phyloP scores from a whole-genome alignment of 2,329 filamentous ascomycete species.

The Clonostachys sp. region DNA sequence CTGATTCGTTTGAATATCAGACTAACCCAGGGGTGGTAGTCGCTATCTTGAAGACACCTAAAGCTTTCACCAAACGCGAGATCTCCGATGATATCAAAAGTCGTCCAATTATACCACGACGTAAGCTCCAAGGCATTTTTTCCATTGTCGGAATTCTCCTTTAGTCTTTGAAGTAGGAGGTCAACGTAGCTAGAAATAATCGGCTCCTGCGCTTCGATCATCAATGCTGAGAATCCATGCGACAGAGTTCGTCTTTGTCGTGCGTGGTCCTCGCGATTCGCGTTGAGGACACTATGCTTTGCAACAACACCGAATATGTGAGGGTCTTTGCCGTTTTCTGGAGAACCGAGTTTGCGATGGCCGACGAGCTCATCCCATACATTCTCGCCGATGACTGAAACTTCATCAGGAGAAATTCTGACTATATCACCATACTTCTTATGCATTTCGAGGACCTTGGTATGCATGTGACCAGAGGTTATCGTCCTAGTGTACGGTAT shows the following conservation, averaged over 20 bases:
- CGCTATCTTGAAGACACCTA: slow-evolving; percentile 1
- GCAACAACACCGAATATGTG: no score
- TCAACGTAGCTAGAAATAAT: slow-evolving; percentile 9
- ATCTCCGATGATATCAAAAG: slow-evolving; percentile 16
- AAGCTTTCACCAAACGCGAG: slow-evolving; percentile 17
- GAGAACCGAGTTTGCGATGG: neutral
- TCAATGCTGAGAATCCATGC: neutral
- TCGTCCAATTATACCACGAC: slow-evolving; percentile 12
- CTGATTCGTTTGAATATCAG: slow-evolving; percentile 5
- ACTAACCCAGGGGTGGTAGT: slow-evolving; percentile 9
- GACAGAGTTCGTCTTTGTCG: neutral
- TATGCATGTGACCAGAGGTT: no score
- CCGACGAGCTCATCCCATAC: no score
- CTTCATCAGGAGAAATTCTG: no score
- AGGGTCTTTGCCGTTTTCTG: neutral
- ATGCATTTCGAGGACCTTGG: no score
- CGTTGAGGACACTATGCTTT: neutral
- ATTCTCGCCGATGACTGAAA: no score
- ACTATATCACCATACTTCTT: no score
- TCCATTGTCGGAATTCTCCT: slow-evolving; percentile 7
- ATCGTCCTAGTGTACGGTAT: no score
- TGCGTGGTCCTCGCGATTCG: neutral
- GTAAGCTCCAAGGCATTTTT: neutral
- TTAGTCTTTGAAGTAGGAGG: slow-evolving; percentile 9
- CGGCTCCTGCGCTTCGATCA: slow-evolving; percentile 2